A percentile compares a stretch with the other conserved stretches of the same genome.
Evolutionary conservation across 495 filamentous ascomycete genomes (phyloP).

Genomic region (Daldinia caldariorum): DNA sequence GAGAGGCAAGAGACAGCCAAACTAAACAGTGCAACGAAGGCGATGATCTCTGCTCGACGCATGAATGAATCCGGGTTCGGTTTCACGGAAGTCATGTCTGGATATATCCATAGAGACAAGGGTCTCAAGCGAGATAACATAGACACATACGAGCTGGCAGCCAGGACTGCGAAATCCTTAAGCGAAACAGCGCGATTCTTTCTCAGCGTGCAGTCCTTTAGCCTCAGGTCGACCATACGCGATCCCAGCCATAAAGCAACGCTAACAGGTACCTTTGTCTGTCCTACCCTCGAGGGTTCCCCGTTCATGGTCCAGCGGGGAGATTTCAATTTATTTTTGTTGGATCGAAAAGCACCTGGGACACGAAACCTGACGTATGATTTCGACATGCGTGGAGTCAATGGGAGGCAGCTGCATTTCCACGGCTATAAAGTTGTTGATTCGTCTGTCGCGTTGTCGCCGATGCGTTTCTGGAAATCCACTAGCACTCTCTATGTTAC

Average conservation of each 20-base stretch:
- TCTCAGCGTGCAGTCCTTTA: conserved; percentile 66
- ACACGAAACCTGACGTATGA: conserved; percentile 69
- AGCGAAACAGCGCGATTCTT: conserved; percentile 68
- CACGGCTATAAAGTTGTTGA: conserved; percentile 71
- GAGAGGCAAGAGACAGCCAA: conserved; percentile 47
- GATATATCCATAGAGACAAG: conserved; percentile 64
- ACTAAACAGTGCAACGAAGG: conserved; percentile 50
- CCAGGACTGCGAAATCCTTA: conserved; percentile 60
- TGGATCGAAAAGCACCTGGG: conserved; percentile 63
- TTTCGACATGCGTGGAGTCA: conserved; percentile 65
- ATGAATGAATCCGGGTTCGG: conserved; percentile 60
- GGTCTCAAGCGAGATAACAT: conserved; percentile 56
- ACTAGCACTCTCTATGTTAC: conserved; percentile 72
- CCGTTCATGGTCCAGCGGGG: conserved; percentile 70
- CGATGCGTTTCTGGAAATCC: conserved; percentile 66
- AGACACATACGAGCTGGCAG: conserved; percentile 65
- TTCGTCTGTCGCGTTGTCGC: conserved; percentile 64
- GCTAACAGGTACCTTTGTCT: conserved; percentile 71
- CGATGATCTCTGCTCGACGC: conserved; percentile 56
- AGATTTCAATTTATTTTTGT: conserved; percentile 66
- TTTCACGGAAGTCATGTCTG: conserved; percentile 73
- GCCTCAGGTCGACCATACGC: conserved; percentile 54
- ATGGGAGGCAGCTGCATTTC: conserved; percentile 63
- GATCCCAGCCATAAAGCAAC: conserved; percentile 63
- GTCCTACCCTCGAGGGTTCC: conserved; percentile 62